A percentile compares a stretch with the other conserved stretches of the same genome.
Conservation (phyloP, 208 protist species). For the Acanthamoeba triangularis region DNA sequence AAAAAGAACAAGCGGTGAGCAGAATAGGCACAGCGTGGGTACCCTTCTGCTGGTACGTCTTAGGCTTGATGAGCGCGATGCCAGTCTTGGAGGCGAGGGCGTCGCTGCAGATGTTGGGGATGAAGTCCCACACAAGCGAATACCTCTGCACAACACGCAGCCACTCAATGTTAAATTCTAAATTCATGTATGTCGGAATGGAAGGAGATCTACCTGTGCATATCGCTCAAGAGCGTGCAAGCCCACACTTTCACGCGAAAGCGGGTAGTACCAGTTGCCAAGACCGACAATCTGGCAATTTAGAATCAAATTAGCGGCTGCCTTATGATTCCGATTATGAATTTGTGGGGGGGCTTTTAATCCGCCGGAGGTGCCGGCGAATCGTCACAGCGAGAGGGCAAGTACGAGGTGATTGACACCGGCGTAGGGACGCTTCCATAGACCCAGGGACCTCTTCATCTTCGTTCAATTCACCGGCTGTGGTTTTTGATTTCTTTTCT, state of each 20-base stretch:
- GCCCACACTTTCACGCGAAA: conserved; percentile 45
- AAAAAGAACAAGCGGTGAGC: neutral
- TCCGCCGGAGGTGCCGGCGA: neutral
- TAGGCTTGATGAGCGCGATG: conserved; percentile 8
- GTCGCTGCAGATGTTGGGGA: conserved; percentile 54
- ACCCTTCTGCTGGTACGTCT: conserved; percentile 55
- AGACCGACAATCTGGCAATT: conserved; percentile 29
- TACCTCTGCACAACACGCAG: neutral
- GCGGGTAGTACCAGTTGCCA: conserved; percentile 22
- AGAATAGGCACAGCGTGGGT: neutral
- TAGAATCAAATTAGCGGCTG: neutral
- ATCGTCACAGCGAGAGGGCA: neutral
- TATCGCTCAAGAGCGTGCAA: conserved; percentile 28
- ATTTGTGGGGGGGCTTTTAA: neutral
- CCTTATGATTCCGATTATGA: neutral
- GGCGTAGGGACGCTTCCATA: conserved; percentile 31
- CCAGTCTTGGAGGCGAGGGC: conserved; percentile 36
- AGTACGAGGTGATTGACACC: conserved; percentile 22
- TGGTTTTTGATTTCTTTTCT: neutral
- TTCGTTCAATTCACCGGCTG: neutral
- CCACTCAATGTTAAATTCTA: neutral
- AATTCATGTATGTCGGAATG: neutral
- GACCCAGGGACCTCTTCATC: conserved; percentile 12
- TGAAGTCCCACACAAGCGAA: conserved; percentile 31
- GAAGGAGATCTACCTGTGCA: neutral